Percentiles rank a stretch among this genome's conserved stretches.
phyloP scores from a whole-genome alignment of 345 rosid genomes.

The Boechera stricta region DNA sequence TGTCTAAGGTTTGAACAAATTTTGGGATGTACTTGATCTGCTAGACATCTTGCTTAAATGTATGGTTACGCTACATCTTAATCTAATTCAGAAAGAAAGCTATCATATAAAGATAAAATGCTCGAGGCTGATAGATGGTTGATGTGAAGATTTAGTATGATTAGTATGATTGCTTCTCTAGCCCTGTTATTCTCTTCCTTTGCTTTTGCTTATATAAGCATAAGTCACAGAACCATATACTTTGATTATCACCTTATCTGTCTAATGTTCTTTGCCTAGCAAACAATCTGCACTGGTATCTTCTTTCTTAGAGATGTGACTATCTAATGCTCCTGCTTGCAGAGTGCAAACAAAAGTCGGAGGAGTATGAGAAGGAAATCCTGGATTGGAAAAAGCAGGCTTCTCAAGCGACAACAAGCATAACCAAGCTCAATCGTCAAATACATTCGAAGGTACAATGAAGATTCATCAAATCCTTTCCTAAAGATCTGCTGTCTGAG shows the following conservation, averaged over 20 bases:
- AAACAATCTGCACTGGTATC: conserved; percentile 17
- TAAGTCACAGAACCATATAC: conserved; percentile 18
- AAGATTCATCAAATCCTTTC: conserved; percentile 28
- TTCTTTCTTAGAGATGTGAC: conserved; percentile 34
- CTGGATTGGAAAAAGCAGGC: conserved; percentile 88
- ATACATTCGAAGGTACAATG: conserved; percentile 72
- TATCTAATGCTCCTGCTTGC: conserved; percentile 38
- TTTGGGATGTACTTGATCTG: conserved; percentile 19
- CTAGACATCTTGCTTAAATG: conserved; percentile 1
- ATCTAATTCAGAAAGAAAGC: conserved; percentile 20
- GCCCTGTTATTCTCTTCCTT: conserved; percentile 20
- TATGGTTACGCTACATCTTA: conserved; percentile 12
- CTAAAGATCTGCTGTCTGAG: conserved; percentile 27
- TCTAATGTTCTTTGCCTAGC: conserved; percentile 31
- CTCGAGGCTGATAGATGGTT: conserved; percentile 10
- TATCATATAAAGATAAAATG: conserved; percentile 3
- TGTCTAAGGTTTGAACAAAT: conserved; percentile 17
- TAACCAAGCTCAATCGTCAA: conserved; percentile 82
- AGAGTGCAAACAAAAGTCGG: conserved; percentile 91
- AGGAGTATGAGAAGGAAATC: conserved; percentile 87
- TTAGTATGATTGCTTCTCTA: conserved; percentile 23
- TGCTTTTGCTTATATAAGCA: conserved; percentile 19
- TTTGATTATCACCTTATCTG: conserved; percentile 18
- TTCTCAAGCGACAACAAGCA: conserved; percentile 77
- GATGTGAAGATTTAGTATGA: conserved; percentile 15